Evolutionary conservation across 2,329 filamentous ascomycete genomes (phyloP).

Genomic region (Colletotrichum phormii): DNA sequence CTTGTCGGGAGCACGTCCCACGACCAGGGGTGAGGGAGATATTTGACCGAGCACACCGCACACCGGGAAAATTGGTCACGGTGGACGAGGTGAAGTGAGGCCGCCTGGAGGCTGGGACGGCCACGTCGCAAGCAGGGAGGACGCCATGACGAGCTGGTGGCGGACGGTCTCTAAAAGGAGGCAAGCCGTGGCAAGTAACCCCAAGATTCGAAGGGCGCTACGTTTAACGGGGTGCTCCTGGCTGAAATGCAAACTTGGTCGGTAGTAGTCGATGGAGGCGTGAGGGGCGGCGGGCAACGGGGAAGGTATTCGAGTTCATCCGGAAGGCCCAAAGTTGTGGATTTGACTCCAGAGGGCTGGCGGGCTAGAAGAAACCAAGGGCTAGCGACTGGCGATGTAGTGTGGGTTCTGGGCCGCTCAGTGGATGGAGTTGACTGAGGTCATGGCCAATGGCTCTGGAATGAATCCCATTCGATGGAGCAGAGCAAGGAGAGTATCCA

Average conservation of each 20-base stretch:
- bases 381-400: background rate
- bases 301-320: constrained; percentile 18
- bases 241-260: background rate
- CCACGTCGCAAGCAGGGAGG: background rate
- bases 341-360: constrained; percentile 22
- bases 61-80: background rate
- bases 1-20: background rate
- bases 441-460: constrained; percentile 22
- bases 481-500: background rate
- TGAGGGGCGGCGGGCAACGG: constrained; percentile 11
- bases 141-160: background rate
- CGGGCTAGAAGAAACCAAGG: background rate
- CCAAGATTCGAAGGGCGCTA: background rate
- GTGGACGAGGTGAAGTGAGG: constrained; percentile 2
- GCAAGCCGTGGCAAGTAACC: constrained; percentile 5
- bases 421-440: constrained; percentile 12
- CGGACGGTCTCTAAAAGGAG: background rate
- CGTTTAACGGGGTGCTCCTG: background rate
- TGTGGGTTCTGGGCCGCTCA: constrained; percentile 15
- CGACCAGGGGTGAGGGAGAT: background rate
- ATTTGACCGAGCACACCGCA: constrained; percentile 29
- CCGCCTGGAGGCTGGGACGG: background rate
- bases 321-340: constrained; percentile 20
- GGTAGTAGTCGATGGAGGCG: constrained; percentile 12
- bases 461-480: constrained; percentile 29